Evolutionary conservation across 257 asterid species (phyloP), one percentile per base, ranked within the genome.

Genomic region (Eustoma russellianum): DNA sequence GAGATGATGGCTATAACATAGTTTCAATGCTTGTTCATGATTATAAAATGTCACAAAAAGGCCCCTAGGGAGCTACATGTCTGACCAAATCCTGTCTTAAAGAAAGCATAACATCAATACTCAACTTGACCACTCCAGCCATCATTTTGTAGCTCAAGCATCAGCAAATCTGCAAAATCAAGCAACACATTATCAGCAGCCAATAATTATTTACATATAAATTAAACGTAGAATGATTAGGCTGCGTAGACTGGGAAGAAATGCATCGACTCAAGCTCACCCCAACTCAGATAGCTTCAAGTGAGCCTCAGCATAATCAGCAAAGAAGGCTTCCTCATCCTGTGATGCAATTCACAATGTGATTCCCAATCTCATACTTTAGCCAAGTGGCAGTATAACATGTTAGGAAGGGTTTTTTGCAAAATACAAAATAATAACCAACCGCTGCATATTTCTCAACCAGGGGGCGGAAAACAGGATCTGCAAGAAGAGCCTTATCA

Each of bases 291-390:
- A 84, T 30, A 88, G 94, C 62, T 77, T 84, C 82, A 49, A 15
- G 66, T 88, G 96, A 63, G 93, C 77, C 48, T 45, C 79, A 3
- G 94, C 95, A 62, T 88, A 84, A 56, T 84, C 94, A 12, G 80
- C 78, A 53, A 84, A 88, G 77, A 88, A 88, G 11, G 86, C 86
- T 63, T 88, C 97, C 74, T 88, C 97, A 49, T 84, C 91, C 96
- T 83, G 64, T 38, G 43, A 38, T 38, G 12, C 43, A 38, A 38
- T 10, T 11, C 9, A 11, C 43, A 38, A 38, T 38, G 43, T 38
- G 10, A 38, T 38, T 38, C 43, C 7, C 9, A 11, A 38, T n/a
- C 13, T 10, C 11, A 17, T 38, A 49, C 15, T 41, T 40, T 10
- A 13, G 1, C 10, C 12, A 40, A 54, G 24, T 0, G 3, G 17